These are phyloP conservation scores for Periglandula ipomoeae DNA, from an alignment of 2,329 filamentous ascomycete species.

Conservation along the genomic window DNA sequence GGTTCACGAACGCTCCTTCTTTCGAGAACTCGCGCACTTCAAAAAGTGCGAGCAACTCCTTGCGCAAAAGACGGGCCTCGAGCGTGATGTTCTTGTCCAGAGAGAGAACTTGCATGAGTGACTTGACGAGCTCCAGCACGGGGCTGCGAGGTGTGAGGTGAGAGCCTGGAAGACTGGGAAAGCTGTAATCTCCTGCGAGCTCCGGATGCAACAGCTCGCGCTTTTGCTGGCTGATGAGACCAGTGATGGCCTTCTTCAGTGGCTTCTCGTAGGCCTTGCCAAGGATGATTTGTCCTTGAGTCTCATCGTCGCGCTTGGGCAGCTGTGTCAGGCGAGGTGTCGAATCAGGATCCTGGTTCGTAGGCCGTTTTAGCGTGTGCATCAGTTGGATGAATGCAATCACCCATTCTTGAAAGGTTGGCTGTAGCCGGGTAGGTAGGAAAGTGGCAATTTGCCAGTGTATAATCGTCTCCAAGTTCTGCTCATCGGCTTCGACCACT, in stretches of 20 bases:
- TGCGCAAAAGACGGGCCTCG: conserved; percentile 79
- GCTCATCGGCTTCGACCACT: conserved; percentile 62
- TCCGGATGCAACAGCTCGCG: conserved; percentile 85
- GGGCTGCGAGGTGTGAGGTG: conserved; percentile 52
- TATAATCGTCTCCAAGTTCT: conserved; percentile 86
- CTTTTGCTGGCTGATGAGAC: conserved; percentile 76
- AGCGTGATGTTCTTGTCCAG: conserved; percentile 86
- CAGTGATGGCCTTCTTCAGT: conserved; percentile 77
- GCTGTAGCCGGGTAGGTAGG: conserved; percentile 69
- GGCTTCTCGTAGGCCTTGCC: conserved; percentile 81
- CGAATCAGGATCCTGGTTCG: conserved; percentile 36
- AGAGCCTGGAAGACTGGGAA: conserved; percentile 70
- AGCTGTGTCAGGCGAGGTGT: conserved; percentile 51
- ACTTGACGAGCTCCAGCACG: conserved; percentile 83
- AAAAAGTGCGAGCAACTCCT: conserved; percentile 81
- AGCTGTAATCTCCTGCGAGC: conserved; percentile 75
- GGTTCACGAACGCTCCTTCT: conserved; percentile 82
- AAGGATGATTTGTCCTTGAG: conserved; percentile 56
- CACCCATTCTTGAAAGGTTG: conserved; percentile 84
- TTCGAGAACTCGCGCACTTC: conserved; percentile 90
- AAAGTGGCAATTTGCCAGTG: conserved; percentile 96
- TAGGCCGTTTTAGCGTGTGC: conserved; percentile 72
- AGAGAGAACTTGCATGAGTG: conserved; percentile 82
- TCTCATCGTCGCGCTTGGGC: conserved; percentile 47
- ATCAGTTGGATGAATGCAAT: conserved; percentile 93